These are phyloP conservation scores for Ogataea siamensis DNA, from an alignment of 805 yeast species.

Conservation along the genomic window DNA sequence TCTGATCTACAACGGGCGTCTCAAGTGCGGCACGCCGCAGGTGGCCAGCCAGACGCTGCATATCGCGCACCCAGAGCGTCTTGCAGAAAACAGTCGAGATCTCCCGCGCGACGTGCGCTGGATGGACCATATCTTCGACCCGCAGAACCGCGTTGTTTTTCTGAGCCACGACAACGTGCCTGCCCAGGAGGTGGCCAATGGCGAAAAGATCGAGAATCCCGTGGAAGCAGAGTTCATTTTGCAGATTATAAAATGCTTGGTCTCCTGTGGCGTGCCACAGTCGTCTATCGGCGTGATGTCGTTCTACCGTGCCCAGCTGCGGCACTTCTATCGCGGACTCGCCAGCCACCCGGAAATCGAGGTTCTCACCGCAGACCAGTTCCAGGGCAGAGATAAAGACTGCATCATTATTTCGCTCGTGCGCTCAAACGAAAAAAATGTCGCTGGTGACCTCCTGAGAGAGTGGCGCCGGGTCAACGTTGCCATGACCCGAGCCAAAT, in stretches of 20 bases:
- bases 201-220: constrained; percentile 70
- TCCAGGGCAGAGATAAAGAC: constrained; percentile 94
- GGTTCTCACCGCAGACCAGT: constrained; percentile 88
- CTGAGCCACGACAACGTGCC: constrained; percentile 72
- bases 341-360: constrained; percentile 51
- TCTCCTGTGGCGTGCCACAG: constrained; percentile 57
- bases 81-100: constrained; percentile 16
- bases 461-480: constrained; percentile 95
- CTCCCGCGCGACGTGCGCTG: constrained; percentile 37
- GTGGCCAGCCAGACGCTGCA: constrained; percentile 60
- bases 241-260: constrained; percentile 59
- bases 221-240: constrained; percentile 67
- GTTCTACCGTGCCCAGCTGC: constrained; percentile 78
- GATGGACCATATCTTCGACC: constrained; percentile 56
- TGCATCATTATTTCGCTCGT: constrained; percentile 89
- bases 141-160: constrained; percentile 64
- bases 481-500: constrained; percentile 86
- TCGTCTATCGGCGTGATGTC: constrained; percentile 82
- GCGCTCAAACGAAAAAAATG: constrained; percentile 63
- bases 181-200: constrained; percentile 51
- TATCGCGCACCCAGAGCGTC: constrained; percentile 42
- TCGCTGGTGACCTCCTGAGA: constrained; percentile 72
- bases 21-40: constrained; percentile 67
- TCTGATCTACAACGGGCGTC: constrained; percentile 69
- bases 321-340: constrained; percentile 38